Conservation (phyloP, 2,329 filamentous ascomycete species). For the Aspergillus pseudotamarii region DNA sequence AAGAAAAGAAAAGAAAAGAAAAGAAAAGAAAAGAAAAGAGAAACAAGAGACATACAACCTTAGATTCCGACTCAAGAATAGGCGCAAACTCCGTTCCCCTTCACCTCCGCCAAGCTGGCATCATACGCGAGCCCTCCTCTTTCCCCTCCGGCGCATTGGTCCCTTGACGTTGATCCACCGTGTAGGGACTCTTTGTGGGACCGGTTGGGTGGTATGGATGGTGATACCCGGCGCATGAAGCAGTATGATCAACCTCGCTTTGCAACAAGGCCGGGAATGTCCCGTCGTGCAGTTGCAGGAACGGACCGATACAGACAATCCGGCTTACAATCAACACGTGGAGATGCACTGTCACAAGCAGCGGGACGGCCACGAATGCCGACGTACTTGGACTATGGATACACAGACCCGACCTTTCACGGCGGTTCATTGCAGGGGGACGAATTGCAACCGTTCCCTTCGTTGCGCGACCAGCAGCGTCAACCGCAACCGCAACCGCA, state of each 20-base stretch:
- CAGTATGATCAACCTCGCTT: slow-evolving; percentile 73
- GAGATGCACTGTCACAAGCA: slow-evolving; percentile 40
- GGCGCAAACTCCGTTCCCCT: background rate
- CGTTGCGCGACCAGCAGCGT: slow-evolving; percentile 59
- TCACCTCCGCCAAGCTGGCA: slow-evolving; percentile 61
- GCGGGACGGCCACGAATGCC: slow-evolving; percentile 40
- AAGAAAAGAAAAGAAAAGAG: slow-evolving; percentile 3
- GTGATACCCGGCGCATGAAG: slow-evolving; percentile 71
- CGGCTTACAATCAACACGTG: slow-evolving; percentile 35
- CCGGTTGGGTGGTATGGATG: slow-evolving; percentile 72
- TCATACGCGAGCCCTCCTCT: slow-evolving; percentile 63
- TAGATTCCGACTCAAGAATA: background rate
- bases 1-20: slow-evolving; percentile 6
- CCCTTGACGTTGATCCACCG: slow-evolving; percentile 57
- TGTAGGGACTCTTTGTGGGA: slow-evolving; percentile 57
- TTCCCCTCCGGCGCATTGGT: slow-evolving; percentile 67
- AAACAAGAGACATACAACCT: background rate
- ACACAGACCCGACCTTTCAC: slow-evolving; percentile 56
- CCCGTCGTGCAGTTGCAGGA: slow-evolving; percentile 55
- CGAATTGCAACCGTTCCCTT: slow-evolving; percentile 66
- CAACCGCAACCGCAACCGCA: no score
- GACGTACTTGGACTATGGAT: slow-evolving; percentile 55
- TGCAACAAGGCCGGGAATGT: slow-evolving; percentile 47
- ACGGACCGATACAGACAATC: slow-evolving; percentile 44
- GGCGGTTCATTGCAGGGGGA: slow-evolving; percentile 49